Percentiles rank a stretch among this genome's conserved stretches.
Evolutionary conservation across 2,329 filamentous ascomycete genomes (phyloP).

Genomic region (Aspergillus bombycis): DNA sequence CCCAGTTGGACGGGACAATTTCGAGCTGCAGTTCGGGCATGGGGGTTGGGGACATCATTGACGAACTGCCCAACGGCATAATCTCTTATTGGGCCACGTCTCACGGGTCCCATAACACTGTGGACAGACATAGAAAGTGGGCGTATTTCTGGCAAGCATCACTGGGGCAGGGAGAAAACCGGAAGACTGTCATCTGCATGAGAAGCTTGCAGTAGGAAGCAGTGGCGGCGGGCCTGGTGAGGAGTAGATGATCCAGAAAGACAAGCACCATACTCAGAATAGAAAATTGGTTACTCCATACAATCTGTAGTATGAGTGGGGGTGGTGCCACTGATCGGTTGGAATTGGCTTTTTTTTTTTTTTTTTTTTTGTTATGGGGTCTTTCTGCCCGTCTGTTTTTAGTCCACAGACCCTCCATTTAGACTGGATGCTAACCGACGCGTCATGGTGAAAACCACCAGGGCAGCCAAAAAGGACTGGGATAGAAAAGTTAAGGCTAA

Average conservation of each 20-base stretch:
- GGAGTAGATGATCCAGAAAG: constrained; percentile 27
- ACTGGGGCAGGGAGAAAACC: constrained; percentile 33
- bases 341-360: constrained; percentile 16
- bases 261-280: constrained; percentile 28
- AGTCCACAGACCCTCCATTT: constrained; percentile 4
- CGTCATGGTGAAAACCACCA: background rate
- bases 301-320: constrained; percentile 22
- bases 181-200: constrained; percentile 33
- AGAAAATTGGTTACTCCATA: constrained; percentile 25
- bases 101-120: constrained; percentile 33
- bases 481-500: constrained; percentile 3
- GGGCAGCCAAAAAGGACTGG: background rate
- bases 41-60: constrained; percentile 35
- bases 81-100: constrained; percentile 48
- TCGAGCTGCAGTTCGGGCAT: constrained; percentile 33
- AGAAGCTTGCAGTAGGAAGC: constrained; percentile 33
- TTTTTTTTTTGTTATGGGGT: background rate
- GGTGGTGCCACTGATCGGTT: constrained; percentile 31
- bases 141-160: constrained; percentile 24
- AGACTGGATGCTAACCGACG: constrained; percentile 1
- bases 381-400: background rate
- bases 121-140: constrained; percentile 27
- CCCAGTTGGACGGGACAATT: constrained; percentile 32
- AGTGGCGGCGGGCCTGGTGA: constrained; percentile 26
- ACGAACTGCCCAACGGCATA: constrained; percentile 36